Percentiles rank a stretch among this genome's conserved stretches.
Evolutionary conservation across 306 rosid species (phyloP).

Genomic region (Lupinus albus): DNA sequence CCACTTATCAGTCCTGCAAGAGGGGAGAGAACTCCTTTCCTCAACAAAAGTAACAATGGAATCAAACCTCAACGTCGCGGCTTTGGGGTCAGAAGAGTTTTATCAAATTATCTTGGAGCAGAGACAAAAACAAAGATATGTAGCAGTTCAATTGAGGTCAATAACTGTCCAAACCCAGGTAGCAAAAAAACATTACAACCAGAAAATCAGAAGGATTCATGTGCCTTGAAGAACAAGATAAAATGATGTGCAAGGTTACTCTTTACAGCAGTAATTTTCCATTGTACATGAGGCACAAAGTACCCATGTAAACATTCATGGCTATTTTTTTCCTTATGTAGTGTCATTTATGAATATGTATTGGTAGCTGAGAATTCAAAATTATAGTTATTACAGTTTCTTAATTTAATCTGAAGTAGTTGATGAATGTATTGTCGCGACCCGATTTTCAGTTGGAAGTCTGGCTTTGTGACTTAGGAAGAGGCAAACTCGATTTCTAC

Average conservation of each 20-base stretch:
- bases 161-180: constrained; percentile 37
- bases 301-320: constrained; percentile 24
- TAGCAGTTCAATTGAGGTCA: constrained; percentile 60
- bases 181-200: constrained; percentile 32
- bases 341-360: constrained; percentile 33
- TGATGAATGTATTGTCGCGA: constrained; percentile 31
- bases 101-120: constrained; percentile 91
- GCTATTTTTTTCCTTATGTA: background rate
- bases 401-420: constrained; percentile 25
- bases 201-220: constrained; percentile 32
- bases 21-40: constrained; percentile 86
- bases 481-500: too few species aligned
- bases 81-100: constrained; percentile 78
- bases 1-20: constrained; percentile 78
- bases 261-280: background rate
- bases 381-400: constrained; percentile 22
- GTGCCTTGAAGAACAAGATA: constrained; percentile 28
- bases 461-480: too few species aligned
- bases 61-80: constrained; percentile 71
- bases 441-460: too few species aligned
- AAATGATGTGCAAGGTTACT: constrained; percentile 28
- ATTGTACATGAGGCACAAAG: background rate
- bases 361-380: constrained; percentile 34
- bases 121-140: constrained; percentile 70
- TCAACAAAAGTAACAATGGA: constrained; percentile 47